Conservation (phyloP, 2,329 filamentous ascomycete genomes). For the Fusarium dimerum region DNA sequence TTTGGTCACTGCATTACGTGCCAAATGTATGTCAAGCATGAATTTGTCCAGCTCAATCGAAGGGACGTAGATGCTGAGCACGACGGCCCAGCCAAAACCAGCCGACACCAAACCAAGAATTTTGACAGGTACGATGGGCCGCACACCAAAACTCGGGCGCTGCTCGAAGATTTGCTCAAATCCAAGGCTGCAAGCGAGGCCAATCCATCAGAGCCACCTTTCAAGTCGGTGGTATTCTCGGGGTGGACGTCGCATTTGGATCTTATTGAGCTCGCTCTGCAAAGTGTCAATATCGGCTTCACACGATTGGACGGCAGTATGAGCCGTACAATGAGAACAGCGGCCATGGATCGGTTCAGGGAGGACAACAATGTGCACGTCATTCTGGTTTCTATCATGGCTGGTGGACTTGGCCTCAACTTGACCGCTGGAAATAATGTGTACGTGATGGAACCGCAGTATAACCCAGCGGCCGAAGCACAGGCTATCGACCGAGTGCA, state of each 20-base stretch:
- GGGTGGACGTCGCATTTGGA: conserved; percentile 96
- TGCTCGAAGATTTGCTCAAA: conserved; percentile 72
- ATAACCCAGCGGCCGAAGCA: conserved; percentile 91
- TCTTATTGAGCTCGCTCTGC: conserved; percentile 81
- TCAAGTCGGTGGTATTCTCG: conserved; percentile 93
- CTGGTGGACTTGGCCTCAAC: conserved; percentile 89
- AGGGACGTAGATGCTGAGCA: conserved; percentile 59
- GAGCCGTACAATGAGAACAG: conserved; percentile 71
- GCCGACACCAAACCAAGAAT: conserved; percentile 49
- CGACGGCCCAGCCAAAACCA: conserved; percentile 47
- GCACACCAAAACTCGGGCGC: conserved; percentile 85
- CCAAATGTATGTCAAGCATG: conserved; percentile 60
- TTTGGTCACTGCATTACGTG: conserved; percentile 69
- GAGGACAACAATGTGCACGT: conserved; percentile 71
- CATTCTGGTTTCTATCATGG: conserved; percentile 89
- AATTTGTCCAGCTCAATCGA: conserved; percentile 69
- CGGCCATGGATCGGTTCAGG: conserved; percentile 76
- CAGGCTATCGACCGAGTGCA: conserved; percentile 95
- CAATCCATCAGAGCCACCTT: conserved; percentile 67
- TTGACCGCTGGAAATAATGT: conserved; percentile 83
- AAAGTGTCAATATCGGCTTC: conserved; percentile 65
- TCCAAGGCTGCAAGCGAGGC: conserved; percentile 63
- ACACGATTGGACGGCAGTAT: conserved; percentile 91
- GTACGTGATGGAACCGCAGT: conserved; percentile 98
- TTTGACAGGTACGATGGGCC: conserved; percentile 77